Evolutionary conservation across 108 stramenopile genomes (phyloP).

Genomic region (Pseudonitzschia multiseries): DNA sequence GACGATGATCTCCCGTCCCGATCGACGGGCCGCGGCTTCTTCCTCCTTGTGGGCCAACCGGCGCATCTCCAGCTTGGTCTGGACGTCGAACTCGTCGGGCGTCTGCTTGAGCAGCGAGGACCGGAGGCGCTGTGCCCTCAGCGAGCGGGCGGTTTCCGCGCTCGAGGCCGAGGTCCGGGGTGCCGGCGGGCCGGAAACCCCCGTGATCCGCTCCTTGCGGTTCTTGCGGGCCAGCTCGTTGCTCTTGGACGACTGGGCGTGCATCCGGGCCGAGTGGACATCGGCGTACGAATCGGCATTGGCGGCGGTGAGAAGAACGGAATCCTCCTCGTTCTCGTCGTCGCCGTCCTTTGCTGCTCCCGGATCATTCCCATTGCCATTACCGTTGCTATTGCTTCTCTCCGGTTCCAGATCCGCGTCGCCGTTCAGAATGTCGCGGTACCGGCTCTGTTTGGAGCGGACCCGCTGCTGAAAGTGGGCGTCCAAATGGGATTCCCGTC

Average conservation of each 20-base stretch:
- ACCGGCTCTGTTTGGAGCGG: constrained; percentile 2
- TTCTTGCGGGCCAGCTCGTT: not conserved
- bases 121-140: not conserved
- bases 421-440: constrained; percentile 1
- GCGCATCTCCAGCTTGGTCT: constrained; percentile 2
- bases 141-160: not conserved
- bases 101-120: not conserved
- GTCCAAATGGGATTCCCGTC: not conserved
- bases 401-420: not conserved
- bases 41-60: not conserved
- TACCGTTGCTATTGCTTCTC: not conserved
- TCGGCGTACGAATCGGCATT: not conserved
- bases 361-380: no score
- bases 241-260: not conserved
- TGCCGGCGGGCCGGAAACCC: not conserved
- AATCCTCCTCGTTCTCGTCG: not conserved
- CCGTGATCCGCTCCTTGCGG: not conserved
- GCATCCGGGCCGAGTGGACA: not conserved
- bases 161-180: not conserved
- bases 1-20: not conserved
- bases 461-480: constrained; percentile 10
- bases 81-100: constrained; percentile 1
- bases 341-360: not conserved
- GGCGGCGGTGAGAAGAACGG: not conserved
- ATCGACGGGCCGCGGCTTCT: not conserved